Percentiles rank a stretch among this genome's conserved stretches.
Conservation (phyloP, 2,329 filamentous ascomycete genomes). For the Aspergillus neoniger region DNA sequence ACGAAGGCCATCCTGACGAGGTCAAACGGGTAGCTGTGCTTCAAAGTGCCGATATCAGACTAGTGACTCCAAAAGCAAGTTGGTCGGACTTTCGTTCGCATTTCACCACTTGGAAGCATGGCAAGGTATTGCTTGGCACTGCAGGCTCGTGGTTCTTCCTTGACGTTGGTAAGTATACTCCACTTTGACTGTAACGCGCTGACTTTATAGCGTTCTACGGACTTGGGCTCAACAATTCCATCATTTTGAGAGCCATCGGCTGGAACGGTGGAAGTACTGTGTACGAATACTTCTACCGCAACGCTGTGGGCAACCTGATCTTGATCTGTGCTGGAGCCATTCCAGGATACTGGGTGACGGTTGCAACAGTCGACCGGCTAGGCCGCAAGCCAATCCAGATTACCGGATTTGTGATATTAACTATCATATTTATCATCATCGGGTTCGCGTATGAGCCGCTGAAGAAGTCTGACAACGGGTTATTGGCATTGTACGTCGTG, state of each 20-base stretch:
- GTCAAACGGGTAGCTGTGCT: slow-evolving; percentile 62
- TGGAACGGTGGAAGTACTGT: slow-evolving; percentile 65
- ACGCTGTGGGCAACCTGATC: slow-evolving; percentile 75
- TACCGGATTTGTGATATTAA: slow-evolving; percentile 62
- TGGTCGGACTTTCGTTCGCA: slow-evolving; percentile 71
- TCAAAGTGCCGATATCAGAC: slow-evolving; percentile 54
- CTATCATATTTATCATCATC: slow-evolving; percentile 62
- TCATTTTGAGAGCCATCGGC: slow-evolving; percentile 71
- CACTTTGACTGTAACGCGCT: slow-evolving; percentile 37
- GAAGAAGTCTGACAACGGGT: slow-evolving; percentile 42
- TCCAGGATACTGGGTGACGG: slow-evolving; percentile 80
- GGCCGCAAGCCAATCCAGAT: slow-evolving; percentile 77
- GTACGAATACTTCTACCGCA: slow-evolving; percentile 72
- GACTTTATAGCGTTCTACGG: slow-evolving; percentile 60
- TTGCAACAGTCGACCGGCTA: slow-evolving; percentile 70
- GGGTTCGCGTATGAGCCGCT: slow-evolving; percentile 57
- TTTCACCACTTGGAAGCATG: slow-evolving; percentile 71
- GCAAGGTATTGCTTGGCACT: slow-evolving; percentile 72
- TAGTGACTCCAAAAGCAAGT: slow-evolving; percentile 69
- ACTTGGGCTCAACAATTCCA: slow-evolving; percentile 73
- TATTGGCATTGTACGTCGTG: slow-evolving; percentile 64
- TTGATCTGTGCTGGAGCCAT: slow-evolving; percentile 77
- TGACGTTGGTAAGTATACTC: slow-evolving; percentile 54
- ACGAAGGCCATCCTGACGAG: slow-evolving; percentile 66
- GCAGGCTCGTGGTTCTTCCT: slow-evolving; percentile 83